A percentile compares a stretch with the other conserved stretches of the same genome.
Conservation (phyloP, 1,284 basidiomycete species). For the Trichosporon coremiiforme region DNA sequence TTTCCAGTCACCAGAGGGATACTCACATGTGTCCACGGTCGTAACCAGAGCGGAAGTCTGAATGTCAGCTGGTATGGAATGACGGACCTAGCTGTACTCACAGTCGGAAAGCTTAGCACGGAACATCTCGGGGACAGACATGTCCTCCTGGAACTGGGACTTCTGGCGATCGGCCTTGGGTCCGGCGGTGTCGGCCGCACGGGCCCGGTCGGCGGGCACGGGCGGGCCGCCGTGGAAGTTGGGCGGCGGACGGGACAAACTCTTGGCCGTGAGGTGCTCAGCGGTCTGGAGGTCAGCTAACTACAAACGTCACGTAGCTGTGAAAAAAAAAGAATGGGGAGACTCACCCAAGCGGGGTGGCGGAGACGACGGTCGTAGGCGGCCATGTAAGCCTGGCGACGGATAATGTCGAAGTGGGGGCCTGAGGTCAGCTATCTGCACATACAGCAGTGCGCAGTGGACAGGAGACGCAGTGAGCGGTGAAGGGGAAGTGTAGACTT, state of each 20-base stretch:
- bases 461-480: too few relatives aligned
- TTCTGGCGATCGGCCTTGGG: slow-evolving; percentile 69
- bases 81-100: slow-evolving; percentile 39
- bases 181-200: slow-evolving; percentile 44
- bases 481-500: too few relatives aligned
- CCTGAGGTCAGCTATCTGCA: slow-evolving; percentile 58
- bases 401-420: slow-evolving; percentile 80
- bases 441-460: too few relatives aligned
- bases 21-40: slow-evolving; percentile 89
- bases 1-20: too few relatives aligned
- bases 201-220: slow-evolving; percentile 45
- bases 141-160: slow-evolving; percentile 85
- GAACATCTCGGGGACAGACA: slow-evolving; percentile 73
- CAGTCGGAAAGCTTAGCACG: slow-evolving; percentile 81
- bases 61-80: too few relatives aligned
- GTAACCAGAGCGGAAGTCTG: slow-evolving; percentile 87
- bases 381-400: slow-evolving; percentile 79
- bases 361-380: slow-evolving; percentile 87
- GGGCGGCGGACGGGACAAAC: slow-evolving; percentile 63
- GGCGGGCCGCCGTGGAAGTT: slow-evolving; percentile 35
- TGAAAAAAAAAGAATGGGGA: too few relatives aligned
- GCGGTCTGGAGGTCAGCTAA: slow-evolving; percentile 69
- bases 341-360: slow-evolving; percentile 86
- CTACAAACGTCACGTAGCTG: too few relatives aligned
- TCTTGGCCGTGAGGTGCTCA: slow-evolving; percentile 81